Conservation (phyloP, 345 rosid genomes). For the Eucalyptus tenuipes region DNA sequence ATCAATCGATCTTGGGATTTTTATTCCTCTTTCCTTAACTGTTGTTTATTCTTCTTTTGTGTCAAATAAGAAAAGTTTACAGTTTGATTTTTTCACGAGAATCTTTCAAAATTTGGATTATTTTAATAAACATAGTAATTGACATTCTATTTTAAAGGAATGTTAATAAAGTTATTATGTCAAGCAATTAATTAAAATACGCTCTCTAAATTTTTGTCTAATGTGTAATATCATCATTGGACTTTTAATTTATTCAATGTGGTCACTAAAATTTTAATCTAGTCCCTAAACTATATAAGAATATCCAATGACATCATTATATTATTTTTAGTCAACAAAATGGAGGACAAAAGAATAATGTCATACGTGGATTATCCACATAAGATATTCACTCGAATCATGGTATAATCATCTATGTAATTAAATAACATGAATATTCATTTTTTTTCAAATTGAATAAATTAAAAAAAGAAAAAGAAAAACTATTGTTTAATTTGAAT, state of each 20-base stretch:
- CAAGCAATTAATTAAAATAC: not conserved
- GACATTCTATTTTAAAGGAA: not conserved
- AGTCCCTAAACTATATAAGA: not conserved
- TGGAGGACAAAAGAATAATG: not conserved
- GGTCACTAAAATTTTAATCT: no score
- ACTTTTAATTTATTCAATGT: no score
- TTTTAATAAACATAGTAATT: not conserved
- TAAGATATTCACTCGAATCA: not conserved
- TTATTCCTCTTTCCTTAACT: not conserved
- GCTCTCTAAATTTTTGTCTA: not conserved
- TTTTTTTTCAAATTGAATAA: no score
- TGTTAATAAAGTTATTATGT: not conserved
- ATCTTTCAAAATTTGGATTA: not conserved
- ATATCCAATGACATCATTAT: not conserved
- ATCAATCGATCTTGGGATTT: not conserved
- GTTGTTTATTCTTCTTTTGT: not conserved
- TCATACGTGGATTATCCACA: rapidly evolving
- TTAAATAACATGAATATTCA: no score
- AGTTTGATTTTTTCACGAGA: not conserved
- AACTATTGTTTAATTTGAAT: not conserved
- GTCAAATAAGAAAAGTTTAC: not conserved
- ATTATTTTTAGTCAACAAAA: no score
- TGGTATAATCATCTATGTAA: not conserved
- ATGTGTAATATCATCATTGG: no score
- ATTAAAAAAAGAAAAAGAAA: not conserved